A percentile compares a stretch with the other conserved stretches of the same genome.
phyloP scores from a whole-genome alignment of 2,329 filamentous ascomycete species.

The Botryotinia calthae region DNA sequence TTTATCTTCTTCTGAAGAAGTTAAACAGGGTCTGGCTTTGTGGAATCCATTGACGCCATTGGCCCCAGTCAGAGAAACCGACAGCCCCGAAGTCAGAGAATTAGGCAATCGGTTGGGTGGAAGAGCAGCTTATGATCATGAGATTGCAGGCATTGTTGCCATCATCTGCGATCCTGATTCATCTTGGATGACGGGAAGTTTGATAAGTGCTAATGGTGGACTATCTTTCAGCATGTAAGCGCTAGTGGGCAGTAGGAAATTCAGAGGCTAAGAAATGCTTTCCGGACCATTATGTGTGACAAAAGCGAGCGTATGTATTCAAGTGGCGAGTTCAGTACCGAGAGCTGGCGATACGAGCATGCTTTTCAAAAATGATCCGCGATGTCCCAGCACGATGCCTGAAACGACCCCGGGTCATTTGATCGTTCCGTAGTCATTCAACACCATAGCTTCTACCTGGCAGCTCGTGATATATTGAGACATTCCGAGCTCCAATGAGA shows the following conservation, averaged over 20 bases:
- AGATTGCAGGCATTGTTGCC: slow-evolving; percentile 21
- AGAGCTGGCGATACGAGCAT: neutral
- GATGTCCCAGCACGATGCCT: neutral
- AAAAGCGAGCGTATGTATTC: neutral
- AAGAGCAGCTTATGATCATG: slow-evolving; percentile 20
- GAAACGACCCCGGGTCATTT: too few relatives aligned
- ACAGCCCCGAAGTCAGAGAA: slow-evolving; percentile 19
- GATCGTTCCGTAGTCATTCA: neutral
- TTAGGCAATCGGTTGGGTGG: slow-evolving; percentile 28
- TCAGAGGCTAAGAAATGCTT: neutral
- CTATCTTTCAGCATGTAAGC: slow-evolving; percentile 12
- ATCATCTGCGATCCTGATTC: slow-evolving; percentile 18
- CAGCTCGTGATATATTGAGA: neutral
- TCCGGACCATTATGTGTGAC: neutral
- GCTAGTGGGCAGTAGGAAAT: neutral
- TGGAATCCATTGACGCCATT: slow-evolving; percentile 47
- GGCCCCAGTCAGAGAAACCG: slow-evolving; percentile 15
- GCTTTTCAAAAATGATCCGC: neutral
- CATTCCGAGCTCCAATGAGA: neutral
- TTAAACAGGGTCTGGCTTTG: slow-evolving; percentile 57
- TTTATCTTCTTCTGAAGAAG: slow-evolving; percentile 48
- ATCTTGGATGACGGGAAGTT: slow-evolving; percentile 14
- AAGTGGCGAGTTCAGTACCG: neutral
- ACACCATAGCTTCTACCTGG: neutral
- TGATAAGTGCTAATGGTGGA: slow-evolving; percentile 9